Conservation (phyloP, 1,284 basidiomycete species). For the Irpex sp. region DNA sequence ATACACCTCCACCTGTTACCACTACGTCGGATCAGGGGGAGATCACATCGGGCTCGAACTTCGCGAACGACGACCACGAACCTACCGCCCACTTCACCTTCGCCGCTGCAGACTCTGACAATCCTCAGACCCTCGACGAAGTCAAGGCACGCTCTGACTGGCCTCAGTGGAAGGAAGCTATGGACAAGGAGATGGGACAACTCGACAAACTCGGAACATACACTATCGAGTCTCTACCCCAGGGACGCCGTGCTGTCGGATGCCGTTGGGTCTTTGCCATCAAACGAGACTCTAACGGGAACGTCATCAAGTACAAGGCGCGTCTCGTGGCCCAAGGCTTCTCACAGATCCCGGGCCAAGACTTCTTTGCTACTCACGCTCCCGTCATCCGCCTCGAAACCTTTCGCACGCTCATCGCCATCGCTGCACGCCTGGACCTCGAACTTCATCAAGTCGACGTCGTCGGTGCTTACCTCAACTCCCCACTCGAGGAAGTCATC, state of each 20-base stretch:
- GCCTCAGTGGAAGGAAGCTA: conserved; percentile 27
- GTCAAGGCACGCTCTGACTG: conserved; percentile 23
- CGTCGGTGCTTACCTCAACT: conserved; percentile 12
- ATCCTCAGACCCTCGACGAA: conserved; percentile 22
- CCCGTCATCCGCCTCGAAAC: conserved; percentile 26
- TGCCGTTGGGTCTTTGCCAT: conserved; percentile 29
- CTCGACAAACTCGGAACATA: conserved; percentile 27
- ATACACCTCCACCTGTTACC: background rate
- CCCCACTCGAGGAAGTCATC: conserved; percentile 32
- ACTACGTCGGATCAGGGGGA: background rate
- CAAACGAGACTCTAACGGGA: conserved; percentile 24
- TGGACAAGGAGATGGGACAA: conserved; percentile 25
- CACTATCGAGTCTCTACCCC: conserved; percentile 16
- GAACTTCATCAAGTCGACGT: background rate
- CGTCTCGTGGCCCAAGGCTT: conserved; percentile 39
- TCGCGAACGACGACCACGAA: too few relatives aligned
- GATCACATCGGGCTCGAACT: background rate
- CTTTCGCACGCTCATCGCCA: conserved; percentile 22
- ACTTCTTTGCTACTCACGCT: conserved; percentile 32
- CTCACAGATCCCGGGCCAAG: conserved; percentile 33
- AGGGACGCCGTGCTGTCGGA: conserved; percentile 19
- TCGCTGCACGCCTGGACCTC: conserved; percentile 18
- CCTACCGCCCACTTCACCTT: background rate
- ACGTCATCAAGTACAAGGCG: conserved; percentile 31
- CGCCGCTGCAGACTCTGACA: conserved; percentile 3